A percentile compares a stretch with the other conserved stretches of the same genome.
phyloP scores from a whole-genome alignment of 2,329 filamentous ascomycete species.

The Corinectria fuckeliana region DNA sequence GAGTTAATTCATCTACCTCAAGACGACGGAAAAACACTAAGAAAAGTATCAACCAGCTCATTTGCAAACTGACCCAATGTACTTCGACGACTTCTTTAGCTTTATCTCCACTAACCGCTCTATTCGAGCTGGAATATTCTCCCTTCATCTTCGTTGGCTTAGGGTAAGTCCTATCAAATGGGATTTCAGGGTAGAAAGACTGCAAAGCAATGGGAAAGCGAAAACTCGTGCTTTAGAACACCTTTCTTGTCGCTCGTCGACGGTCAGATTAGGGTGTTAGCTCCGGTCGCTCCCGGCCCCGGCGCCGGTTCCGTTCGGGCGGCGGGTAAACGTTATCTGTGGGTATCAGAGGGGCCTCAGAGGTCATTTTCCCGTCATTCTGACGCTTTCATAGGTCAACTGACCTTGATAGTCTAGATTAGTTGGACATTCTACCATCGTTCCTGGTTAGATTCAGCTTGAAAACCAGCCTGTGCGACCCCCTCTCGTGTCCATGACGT shows the following conservation, averaged over 20 bases:
- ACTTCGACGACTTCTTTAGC: no score
- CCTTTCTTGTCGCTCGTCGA: neutral
- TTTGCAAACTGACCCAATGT: no score
- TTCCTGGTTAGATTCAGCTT: neutral
- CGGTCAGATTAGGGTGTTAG: neutral
- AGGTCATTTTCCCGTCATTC: constrained; percentile 27
- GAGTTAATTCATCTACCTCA: no score
- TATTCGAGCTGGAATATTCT: no score
- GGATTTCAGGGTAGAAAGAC: neutral
- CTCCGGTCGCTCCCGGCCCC: neutral
- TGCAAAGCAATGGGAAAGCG: neutral
- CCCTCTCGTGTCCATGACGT: constrained; percentile 25
- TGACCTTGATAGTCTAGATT: no score
- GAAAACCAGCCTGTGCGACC: neutral
- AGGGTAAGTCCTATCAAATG: no score
- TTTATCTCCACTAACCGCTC: no score
- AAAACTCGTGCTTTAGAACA: neutral
- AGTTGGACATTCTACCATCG: neutral
- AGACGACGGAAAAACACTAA: no score
- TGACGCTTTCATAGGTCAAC: constrained; percentile 12
- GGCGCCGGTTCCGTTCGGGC: neutral
- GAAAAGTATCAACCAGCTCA: no score
- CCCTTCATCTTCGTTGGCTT: no score
- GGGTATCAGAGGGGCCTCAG: neutral
- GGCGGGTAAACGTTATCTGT: neutral